These are phyloP conservation scores for Boletellus sp. DNA, from an alignment of 1,284 basidiomycete species.

Conservation along the genomic window DNA sequence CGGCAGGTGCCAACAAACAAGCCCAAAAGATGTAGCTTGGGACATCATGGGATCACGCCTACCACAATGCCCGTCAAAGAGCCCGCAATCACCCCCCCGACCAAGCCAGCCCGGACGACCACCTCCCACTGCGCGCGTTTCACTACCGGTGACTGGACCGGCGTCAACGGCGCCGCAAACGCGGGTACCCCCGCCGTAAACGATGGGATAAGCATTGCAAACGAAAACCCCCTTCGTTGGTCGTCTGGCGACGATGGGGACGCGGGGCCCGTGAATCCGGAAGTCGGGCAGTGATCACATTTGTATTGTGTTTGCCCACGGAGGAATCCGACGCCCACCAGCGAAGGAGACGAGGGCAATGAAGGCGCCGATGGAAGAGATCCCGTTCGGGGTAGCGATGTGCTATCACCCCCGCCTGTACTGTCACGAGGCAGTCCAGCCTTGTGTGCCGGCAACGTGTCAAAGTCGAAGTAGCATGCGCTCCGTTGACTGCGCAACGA, in stretches of 20 bases:
- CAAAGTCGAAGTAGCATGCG: conserved; percentile 28
- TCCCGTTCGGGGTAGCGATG: neutral
- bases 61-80: conserved; percentile 17
- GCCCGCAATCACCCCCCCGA: conserved; percentile 29
- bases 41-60: conserved; percentile 19
- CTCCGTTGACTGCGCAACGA: conserved; percentile 17
- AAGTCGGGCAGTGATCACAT: conserved; percentile 17
- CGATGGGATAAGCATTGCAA: conserved; percentile 40
- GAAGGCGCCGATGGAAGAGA: neutral
- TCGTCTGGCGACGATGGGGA: neutral
- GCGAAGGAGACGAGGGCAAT: conserved; percentile 4
- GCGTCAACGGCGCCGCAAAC: conserved; percentile 65
- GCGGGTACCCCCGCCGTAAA: conserved; percentile 58
- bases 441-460: conserved; percentile 18
- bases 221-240: neutral
- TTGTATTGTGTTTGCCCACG: conserved; percentile 31
- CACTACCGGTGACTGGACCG: conserved; percentile 64
- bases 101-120: conserved; percentile 41
- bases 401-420: neutral
- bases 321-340: conserved; percentile 1
- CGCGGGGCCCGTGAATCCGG: neutral
- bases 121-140: conserved; percentile 77
- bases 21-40: too few species aligned
- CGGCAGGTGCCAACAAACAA: too few species aligned
- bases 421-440: neutral